These are phyloP conservation scores for Tubosaeta sp. DNA, from an alignment of 768 basidiomycete species.

Conservation along the genomic window DNA sequence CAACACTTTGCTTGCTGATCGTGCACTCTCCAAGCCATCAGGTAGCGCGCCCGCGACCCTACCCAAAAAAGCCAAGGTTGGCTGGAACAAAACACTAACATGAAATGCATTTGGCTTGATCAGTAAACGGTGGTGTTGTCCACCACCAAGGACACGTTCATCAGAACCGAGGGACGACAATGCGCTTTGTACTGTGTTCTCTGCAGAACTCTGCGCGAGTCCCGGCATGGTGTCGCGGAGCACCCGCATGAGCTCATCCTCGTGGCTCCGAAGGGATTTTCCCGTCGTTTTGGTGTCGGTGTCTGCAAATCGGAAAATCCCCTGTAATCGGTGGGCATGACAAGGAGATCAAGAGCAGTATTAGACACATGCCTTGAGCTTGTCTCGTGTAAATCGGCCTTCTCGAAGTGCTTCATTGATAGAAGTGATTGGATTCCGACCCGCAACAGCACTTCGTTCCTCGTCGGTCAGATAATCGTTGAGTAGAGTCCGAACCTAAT, in stretches of 20 bases:
- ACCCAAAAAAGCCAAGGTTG: slow-evolving; percentile 81
- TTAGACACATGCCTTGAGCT: slow-evolving; percentile 54
- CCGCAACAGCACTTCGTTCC: slow-evolving; percentile 70
- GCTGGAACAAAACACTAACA: slow-evolving; percentile 91
- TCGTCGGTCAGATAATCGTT: slow-evolving; percentile 93
- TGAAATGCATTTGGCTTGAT: slow-evolving; percentile 93
- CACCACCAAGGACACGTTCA: slow-evolving; percentile 66
- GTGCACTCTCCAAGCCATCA: slow-evolving; percentile 59
- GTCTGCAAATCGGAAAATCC: slow-evolving; percentile 88
- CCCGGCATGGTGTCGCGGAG: slow-evolving; percentile 93
- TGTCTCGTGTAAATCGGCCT: slow-evolving; percentile 75
- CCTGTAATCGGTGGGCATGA: slow-evolving; percentile 39
- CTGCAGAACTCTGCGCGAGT: slow-evolving; percentile 68
- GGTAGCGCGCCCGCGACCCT: slow-evolving; percentile 71
- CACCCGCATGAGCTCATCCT: slow-evolving; percentile 79
- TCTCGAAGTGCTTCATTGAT: slow-evolving; percentile 92
- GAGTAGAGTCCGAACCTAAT: slow-evolving; percentile 76
- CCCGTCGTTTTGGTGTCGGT: slow-evolving; percentile 72
- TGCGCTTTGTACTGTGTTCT: slow-evolving; percentile 57
- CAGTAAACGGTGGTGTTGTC: slow-evolving; percentile 79
- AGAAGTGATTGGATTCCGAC: slow-evolving; percentile 85
- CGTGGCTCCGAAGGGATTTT: slow-evolving; percentile 68
- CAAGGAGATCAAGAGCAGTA: neutral
- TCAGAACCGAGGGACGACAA: slow-evolving; percentile 61
- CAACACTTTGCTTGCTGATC: slow-evolving; percentile 66